Base-by-base conservation (phyloP, 106 monocot species). In the Phalaenopsis aphrodite region DNA sequence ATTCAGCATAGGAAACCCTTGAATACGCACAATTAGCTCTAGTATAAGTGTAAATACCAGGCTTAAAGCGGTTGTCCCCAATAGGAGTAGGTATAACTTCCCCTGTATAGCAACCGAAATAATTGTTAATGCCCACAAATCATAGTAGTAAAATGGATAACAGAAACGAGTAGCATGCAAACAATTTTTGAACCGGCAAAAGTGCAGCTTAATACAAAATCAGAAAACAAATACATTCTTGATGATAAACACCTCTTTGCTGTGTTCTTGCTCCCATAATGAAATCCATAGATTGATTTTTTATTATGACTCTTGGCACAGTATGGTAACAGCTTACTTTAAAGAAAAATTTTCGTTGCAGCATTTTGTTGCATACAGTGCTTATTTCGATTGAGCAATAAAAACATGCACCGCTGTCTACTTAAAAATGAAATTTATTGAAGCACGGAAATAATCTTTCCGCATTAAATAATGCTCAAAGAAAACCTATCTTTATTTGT, bases 1-100 rank as follows among this genome's bases (percentile, higher is more conserved):
- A 24, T 24, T 65, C 24, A 65, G 64, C 21, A 17, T n/a, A 8
- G n/a, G 43, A 45, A 45, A 74, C n/a, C 7, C 42, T 2, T 43
- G 45, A 73, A 74, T 74, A 45, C 43, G 19, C 43, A 74, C 1
- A 74, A 19, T 74, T 42, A 74, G 17, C 1, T 74, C 74, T 8
- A 17, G 42, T 21, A 5, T 4, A 76, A 58, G 67, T n/a, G 81
- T 45, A 71, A 19, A 39, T 91, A 91, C 91, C 91, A 91, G 78
- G 84, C 91, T 89, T 52, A 89, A 82, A 23, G 89, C 84, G 0
- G 89, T 89, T 56, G 86, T 89, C 30, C 89, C 89, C 37, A 86
- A 84, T 83, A 89, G 89, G 52, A 87, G 74, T 8, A 79, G 84
- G 67, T 86, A 89, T n/a, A 82, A 49, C 46, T 89, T 89, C 7